Conservation (phyloP, 768 basidiomycete genomes). For the Termitomyces sp. region DNA sequence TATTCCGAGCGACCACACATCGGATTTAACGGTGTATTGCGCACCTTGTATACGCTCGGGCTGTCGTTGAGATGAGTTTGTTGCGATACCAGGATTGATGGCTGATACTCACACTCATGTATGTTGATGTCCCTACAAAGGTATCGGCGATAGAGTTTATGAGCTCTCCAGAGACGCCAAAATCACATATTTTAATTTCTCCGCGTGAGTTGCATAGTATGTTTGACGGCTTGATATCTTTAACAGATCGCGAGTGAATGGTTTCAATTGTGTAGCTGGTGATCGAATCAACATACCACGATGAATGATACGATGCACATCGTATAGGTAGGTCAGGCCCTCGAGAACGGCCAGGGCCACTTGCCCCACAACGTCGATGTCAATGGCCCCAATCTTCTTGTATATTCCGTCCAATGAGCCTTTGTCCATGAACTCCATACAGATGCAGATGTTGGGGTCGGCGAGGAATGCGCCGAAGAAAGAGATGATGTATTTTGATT, state of each 20-base stretch:
- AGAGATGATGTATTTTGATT: constrained; percentile 89
- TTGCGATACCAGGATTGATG: neutral
- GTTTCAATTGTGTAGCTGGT: neutral
- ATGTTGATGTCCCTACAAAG: constrained; percentile 97
- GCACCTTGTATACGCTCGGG: constrained; percentile 99
- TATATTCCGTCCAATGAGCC: constrained; percentile 93
- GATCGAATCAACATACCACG: constrained; percentile 58
- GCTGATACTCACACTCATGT: constrained; percentile 85
- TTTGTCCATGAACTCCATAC: constrained; percentile 97
- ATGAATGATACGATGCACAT: constrained; percentile 96
- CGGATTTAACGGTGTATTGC: constrained; percentile 97
- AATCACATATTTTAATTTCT: constrained; percentile 98
- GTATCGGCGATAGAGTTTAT: constrained; percentile 99
- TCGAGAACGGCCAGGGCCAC: constrained; percentile 94
- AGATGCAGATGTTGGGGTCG: constrained; percentile 98
- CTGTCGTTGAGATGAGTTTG: constrained; percentile 32
- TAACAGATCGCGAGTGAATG: constrained; percentile 17
- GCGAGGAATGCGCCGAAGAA: constrained; percentile 96
- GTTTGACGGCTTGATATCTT: constrained; percentile 99
- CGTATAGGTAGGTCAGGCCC: constrained; percentile 95
- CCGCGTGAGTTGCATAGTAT: constrained; percentile 92
- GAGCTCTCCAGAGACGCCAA: constrained; percentile 97
- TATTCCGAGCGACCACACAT: constrained; percentile 98
- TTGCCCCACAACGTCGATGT: constrained; percentile 87
- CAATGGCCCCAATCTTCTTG: constrained; percentile 91